Percentiles rank a stretch among this genome's conserved stretches.
These are phyloP conservation scores for Umbelopsis isabellina DNA, from an alignment of 192 early-diverging fungal species.

Conservation along the genomic window DNA sequence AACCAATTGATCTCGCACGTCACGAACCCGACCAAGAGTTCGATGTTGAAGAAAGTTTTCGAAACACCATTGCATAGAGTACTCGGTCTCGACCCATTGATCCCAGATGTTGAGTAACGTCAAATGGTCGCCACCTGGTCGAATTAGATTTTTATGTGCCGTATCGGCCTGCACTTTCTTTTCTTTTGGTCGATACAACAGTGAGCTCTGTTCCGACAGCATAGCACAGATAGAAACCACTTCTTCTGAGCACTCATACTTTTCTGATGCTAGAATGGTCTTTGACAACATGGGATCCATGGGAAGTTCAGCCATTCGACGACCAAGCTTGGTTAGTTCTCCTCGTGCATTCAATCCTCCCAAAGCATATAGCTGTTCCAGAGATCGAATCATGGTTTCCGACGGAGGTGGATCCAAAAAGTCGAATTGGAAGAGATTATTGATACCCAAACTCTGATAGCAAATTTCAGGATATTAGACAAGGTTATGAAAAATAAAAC, in stretches of 20 bases:
- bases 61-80: slow-evolving; percentile 93
- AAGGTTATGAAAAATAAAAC: background rate
- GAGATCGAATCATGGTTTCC: slow-evolving; percentile 87
- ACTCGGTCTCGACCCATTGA: slow-evolving; percentile 87
- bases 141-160: slow-evolving; percentile 85
- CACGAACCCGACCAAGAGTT: slow-evolving; percentile 87
- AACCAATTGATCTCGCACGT: slow-evolving; percentile 93
- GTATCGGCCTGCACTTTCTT: slow-evolving; percentile 93
- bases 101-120: slow-evolving; percentile 93
- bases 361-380: slow-evolving; percentile 90
- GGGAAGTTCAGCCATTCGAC: slow-evolving; percentile 98
- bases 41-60: slow-evolving; percentile 97
- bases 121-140: slow-evolving; percentile 95
- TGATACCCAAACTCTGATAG: slow-evolving; percentile 85
- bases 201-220: slow-evolving; percentile 81
- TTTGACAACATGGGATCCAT: slow-evolving; percentile 96
- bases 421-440: slow-evolving; percentile 95
- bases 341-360: slow-evolving; percentile 92
- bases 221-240: slow-evolving; percentile 91
- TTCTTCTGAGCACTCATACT: slow-evolving; percentile 94
- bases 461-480: background rate
- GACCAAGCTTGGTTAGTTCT: slow-evolving; percentile 93
- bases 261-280: slow-evolving; percentile 87
- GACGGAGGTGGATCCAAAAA: slow-evolving; percentile 98
- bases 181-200: slow-evolving; percentile 89